Base-by-base conservation (phyloP, 768 basidiomycete genomes). In the Leccinum fibrillosum region DNA sequence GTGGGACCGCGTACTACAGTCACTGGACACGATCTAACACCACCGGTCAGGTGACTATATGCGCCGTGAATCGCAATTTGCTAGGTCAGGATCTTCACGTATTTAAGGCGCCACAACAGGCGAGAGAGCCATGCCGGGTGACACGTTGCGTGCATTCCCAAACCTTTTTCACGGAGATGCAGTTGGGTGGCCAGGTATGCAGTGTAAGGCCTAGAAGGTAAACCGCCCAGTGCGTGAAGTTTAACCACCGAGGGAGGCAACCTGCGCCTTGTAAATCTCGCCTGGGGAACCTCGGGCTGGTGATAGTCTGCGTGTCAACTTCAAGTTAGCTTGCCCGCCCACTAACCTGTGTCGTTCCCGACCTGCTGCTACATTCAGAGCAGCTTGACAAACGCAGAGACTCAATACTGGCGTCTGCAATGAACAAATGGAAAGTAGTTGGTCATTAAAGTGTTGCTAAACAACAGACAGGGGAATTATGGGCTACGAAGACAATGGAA, bases 401-500 rank as follows among this genome's bases (percentile, higher is more conserved):
- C 9, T 34, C 32, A 11, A 42, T 32, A 19, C 25, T 9, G 55
- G 26, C 30, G 23, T n/a, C 25, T 15, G 54, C 11, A 2, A 56
- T 25, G 17, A 19, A 17, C 19, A 30, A 17, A 39, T 17, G 21
- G 9, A 37, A 64, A 9, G 6, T 17, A 7, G 23, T 19, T 51
- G 56, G 10, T 23, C 45, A 64, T 55, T 64, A 44, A 32, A 44
- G 7, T 21, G 39, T 44, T 37, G 39, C 39, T 56, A 53, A 55
- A 26, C 2, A 13, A 49, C 8, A 53, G 47, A 55, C 25, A 30
- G 32, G 19, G n/a, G 49, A 12, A 11, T 10, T 8, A 17, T 52
- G 5, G 3, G 65, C 62, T 64, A 66, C 57, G 73, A 70, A 49
- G 70, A 72, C 58, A 66, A 62, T 34, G 67, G 61, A 47, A 66